Evolutionary conservation across 2,329 filamentous ascomycete genomes (phyloP).

Genomic region (Plectosphaerella cucumerina): DNA sequence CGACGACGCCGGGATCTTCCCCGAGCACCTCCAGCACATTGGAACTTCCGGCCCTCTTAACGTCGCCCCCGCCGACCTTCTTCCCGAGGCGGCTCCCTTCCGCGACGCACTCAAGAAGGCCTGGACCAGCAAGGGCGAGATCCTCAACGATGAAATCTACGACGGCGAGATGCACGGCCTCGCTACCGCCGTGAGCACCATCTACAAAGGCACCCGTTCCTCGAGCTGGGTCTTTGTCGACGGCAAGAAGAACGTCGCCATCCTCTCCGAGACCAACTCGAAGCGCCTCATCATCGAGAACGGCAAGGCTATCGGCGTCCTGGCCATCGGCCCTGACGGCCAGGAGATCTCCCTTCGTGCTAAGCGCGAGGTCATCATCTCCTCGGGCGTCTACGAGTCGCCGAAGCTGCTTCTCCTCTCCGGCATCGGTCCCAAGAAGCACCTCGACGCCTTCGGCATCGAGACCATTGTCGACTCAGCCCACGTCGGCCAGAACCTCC

Average conservation of each 20-base stretch:
- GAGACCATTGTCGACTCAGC: slow-evolving; percentile 49
- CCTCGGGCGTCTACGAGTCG: slow-evolving; percentile 55
- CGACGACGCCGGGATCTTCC: slow-evolving; percentile 45
- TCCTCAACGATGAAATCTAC: slow-evolving; percentile 50
- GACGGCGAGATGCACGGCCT: slow-evolving; percentile 51
- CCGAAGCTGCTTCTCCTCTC: slow-evolving; percentile 62
- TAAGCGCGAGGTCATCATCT: slow-evolving; percentile 43
- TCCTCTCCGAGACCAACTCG: slow-evolving; percentile 42
- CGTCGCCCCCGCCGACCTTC: slow-evolving; percentile 49
- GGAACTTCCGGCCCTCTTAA: slow-evolving; percentile 47
- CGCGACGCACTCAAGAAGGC: slow-evolving; percentile 44
- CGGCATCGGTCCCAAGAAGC: slow-evolving; percentile 53
- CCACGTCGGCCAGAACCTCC: slow-evolving; percentile 60
- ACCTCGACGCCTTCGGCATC: slow-evolving; percentile 52
- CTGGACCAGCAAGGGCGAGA: slow-evolving; percentile 49
- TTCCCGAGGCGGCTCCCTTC: slow-evolving; percentile 48
- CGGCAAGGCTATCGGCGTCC: slow-evolving; percentile 38
- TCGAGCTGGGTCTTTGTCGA: slow-evolving; percentile 46
- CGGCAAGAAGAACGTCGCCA: slow-evolving; percentile 50
- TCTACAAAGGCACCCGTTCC: slow-evolving; percentile 53
- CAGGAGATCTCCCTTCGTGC: slow-evolving; percentile 41
- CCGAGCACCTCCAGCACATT: slow-evolving; percentile 42
- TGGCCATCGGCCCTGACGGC: slow-evolving; percentile 31
- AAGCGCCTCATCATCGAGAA: slow-evolving; percentile 51
- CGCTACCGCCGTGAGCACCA: slow-evolving; percentile 47